Base-by-base conservation (phyloP, 441 rosid species). In the Biscutella laevigata region DNA sequence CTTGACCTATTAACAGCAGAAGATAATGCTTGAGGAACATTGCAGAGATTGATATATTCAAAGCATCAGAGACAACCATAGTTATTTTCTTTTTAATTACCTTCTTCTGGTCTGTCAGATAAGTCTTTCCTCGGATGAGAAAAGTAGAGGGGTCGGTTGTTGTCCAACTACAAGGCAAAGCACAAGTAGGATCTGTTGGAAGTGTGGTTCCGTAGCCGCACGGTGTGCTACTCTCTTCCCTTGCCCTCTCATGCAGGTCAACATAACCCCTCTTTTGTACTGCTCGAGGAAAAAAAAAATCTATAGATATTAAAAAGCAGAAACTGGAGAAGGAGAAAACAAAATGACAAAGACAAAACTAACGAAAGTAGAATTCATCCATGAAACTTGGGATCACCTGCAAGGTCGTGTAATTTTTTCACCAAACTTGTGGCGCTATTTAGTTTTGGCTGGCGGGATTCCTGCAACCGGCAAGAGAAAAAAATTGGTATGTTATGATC, bases 181-280 rank as follows among this genome's bases (percentile, higher is more conserved):
- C 62, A 70, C 76, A 82, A 26, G 75, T 76, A 12, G 80, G 78
- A 72, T 91, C 98, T 57, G 73, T 75, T 38, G 80, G 87, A 61
- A 91, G 96, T 28, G 96, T 91, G 54, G 76, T 69, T 68, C 96
- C 96, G 62, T 83, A 88, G 67, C 77, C 70, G 74, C 83, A 87
- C 37, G 76, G 71, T 14, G 32, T 17, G 47, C 61, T 70, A 50
- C 60, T 67, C 54, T 84, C 95, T 61, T 81, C 96, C 72, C 73
- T 77, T 16, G 40, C 47, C 70, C 64, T 76, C 60, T 86, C 96
- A 46, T 91, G 90, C 49, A 91, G 74, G 75, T 91, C 98, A 61
- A 83, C 72, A 64, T 87, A 91, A 61, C 96, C 96, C 73, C 80
- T 83, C 77, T 85, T 91, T 55, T 91, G 95, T 70, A 83, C 98